phyloP scores from a whole-genome alignment of 164 flowering plant genomes.

The Cinnamomum micranthum region DNA sequence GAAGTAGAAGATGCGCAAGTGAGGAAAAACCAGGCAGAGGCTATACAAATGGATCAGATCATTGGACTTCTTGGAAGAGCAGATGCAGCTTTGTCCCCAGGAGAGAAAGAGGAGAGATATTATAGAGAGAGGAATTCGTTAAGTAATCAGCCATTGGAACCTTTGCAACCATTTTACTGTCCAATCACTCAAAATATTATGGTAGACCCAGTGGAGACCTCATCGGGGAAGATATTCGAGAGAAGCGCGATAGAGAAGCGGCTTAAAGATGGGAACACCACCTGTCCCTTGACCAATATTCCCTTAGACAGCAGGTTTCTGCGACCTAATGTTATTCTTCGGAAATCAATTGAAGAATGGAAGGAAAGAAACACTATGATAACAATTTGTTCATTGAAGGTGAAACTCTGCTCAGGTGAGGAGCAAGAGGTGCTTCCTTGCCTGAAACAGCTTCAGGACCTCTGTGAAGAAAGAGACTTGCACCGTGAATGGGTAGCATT shows the following conservation, averaged over 20 bases:
- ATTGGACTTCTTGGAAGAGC: slow-evolving; percentile 70
- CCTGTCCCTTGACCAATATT: slow-evolving; percentile 56
- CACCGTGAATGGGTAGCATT: slow-evolving; percentile 64
- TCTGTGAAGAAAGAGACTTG: slow-evolving; percentile 53
- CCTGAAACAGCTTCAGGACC: slow-evolving; percentile 43
- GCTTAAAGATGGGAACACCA: slow-evolving; percentile 48
- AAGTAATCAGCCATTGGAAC: slow-evolving; percentile 59
- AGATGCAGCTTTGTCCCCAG: slow-evolving; percentile 55
- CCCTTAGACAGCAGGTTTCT: slow-evolving; percentile 37
- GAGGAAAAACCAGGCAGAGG: slow-evolving; percentile 64
- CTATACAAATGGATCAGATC: slow-evolving; percentile 77
- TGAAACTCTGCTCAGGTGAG: slow-evolving; percentile 36
- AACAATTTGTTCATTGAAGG: slow-evolving; percentile 45
- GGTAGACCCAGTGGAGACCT: slow-evolving; percentile 74
- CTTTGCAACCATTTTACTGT: slow-evolving; percentile 60
- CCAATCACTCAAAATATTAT: slow-evolving; percentile 67
- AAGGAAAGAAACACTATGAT: slow-evolving; percentile 71
- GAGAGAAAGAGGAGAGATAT: slow-evolving; percentile 48
- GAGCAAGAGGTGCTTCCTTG: slow-evolving; percentile 47
- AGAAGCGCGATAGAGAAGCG: slow-evolving; percentile 65
- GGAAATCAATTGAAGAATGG: slow-evolving; percentile 84
- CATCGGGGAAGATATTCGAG: slow-evolving; percentile 75
- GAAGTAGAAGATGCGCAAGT: slow-evolving; percentile 51
- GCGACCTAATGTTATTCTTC: slow-evolving; percentile 61
- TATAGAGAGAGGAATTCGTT: slow-evolving; percentile 46